Conservation (phyloP, 1,139 yeast species). For the Martiniozyma asiatica region DNA sequence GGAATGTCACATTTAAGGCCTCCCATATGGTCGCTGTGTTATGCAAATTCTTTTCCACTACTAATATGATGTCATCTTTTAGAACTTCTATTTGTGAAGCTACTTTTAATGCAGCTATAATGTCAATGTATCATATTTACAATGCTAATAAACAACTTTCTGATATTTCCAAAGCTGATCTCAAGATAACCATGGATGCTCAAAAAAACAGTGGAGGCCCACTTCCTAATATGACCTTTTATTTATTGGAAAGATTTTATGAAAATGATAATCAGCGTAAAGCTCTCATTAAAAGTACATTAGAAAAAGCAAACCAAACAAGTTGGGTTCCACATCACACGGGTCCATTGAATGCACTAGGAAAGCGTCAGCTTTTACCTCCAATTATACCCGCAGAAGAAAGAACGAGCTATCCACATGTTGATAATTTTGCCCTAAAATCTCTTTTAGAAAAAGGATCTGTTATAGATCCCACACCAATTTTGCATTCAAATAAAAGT, state of each 20-base stretch:
- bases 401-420: too few species aligned
- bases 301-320: background rate
- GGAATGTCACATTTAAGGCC: slow-evolving; percentile 79
- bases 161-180: slow-evolving; percentile 13
- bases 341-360: slow-evolving; percentile 1
- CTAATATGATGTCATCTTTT: slow-evolving; percentile 43
- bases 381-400: slow-evolving; percentile 2
- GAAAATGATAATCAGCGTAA: slow-evolving; percentile 9
- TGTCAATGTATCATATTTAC: slow-evolving; percentile 52
- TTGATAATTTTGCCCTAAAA: too few species aligned
- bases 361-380: slow-evolving; percentile 1
- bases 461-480: too few species aligned
- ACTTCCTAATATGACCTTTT: slow-evolving; percentile 13
- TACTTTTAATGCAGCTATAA: slow-evolving; percentile 55
- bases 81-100: slow-evolving; percentile 45
- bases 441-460: too few species aligned
- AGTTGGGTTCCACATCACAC: background rate
- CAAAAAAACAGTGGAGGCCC: slow-evolving; percentile 14
- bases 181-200: slow-evolving; percentile 13
- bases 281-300: slow-evolving; percentile 1
- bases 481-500: too few species aligned
- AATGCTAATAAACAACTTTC: slow-evolving; percentile 17
- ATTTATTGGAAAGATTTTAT: slow-evolving; percentile 14
- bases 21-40: slow-evolving; percentile 70
- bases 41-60: slow-evolving; percentile 57